Conservation (phyloP, 805 yeast species). For the Lipomyces lipofer region DNA sequence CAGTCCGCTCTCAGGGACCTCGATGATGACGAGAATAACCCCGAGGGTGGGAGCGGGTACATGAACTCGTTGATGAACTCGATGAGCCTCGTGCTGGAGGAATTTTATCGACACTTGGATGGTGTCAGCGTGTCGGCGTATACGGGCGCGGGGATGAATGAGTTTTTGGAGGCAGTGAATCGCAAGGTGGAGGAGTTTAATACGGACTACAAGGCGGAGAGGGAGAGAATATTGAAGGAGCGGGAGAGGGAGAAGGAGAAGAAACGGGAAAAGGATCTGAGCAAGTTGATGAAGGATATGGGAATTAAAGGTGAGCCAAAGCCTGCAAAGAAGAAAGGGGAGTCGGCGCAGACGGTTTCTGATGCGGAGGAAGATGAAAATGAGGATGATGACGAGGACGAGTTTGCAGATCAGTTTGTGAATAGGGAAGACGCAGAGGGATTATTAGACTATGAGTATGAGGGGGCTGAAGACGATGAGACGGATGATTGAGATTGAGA, state of each 20-base stretch:
- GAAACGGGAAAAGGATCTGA: slow-evolving; percentile 69
- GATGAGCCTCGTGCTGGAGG: slow-evolving; percentile 94
- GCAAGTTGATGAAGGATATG: slow-evolving; percentile 79
- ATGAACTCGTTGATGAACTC: slow-evolving; percentile 93
- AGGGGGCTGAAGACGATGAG: slow-evolving; percentile 4
- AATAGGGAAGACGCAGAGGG: slow-evolving; percentile 44
- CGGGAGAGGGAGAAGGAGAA: slow-evolving; percentile 73
- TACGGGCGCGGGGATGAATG: slow-evolving; percentile 94
- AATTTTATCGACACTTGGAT: slow-evolving; percentile 89
- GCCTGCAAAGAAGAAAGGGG: slow-evolving; percentile 61
- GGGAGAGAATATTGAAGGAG: slow-evolving; percentile 75
- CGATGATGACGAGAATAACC: slow-evolving; percentile 64
- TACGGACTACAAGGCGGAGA: slow-evolving; percentile 77
- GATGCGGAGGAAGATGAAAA: slow-evolving; percentile 59
- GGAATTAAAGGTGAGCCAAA: slow-evolving; percentile 54
- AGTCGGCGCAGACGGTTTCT: slow-evolving; percentile 57
- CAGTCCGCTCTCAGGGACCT: slow-evolving; percentile 72
- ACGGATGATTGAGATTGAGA: too few relatives aligned
- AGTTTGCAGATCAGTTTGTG: slow-evolving; percentile 24
- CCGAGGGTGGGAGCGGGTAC: slow-evolving; percentile 73
- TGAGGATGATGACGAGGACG: slow-evolving; percentile 51
- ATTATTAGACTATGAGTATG: slow-evolving; percentile 37
- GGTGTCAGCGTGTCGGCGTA: slow-evolving; percentile 89
- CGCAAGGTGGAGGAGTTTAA: slow-evolving; percentile 85
- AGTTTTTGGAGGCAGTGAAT: slow-evolving; percentile 80